Base-by-base conservation (phyloP, 2,329 filamentous ascomycete species). In the Thielaviopsis euricoi region DNA sequence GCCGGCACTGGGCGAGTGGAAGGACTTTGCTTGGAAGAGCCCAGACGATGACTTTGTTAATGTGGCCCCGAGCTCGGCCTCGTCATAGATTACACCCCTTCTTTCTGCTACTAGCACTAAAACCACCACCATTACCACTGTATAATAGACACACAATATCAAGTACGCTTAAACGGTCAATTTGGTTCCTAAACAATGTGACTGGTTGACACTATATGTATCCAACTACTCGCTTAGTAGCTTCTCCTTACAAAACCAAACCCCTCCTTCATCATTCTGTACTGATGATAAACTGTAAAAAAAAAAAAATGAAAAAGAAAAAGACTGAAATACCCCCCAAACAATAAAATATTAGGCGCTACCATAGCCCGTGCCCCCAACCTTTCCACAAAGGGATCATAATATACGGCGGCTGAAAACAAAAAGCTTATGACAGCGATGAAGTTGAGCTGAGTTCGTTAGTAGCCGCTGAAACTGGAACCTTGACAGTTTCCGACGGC, bases 11-110 rank as follows among this genome's bases (percentile, higher is more conserved):
- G 83, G 79, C 0, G 64, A 73, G 21, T 86, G 82, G 75, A 78
- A 78, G 62, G 80, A 83, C 63, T 85, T 77, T 63, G 72, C 76
- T 3, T 87, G 84, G 84, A 71, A 74, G 43, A 84, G 80, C 63
- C 83, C 83, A 1, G 74, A 70, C 2, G 67, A 69, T 33, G 67
- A 63, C 0, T 78, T 73, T 61, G 68, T 72, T 4, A 76, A 76
- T 63, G 53, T 64, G 9, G 67, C 70, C 19, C 40, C 48, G 29
- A 6, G 7, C 6, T 22, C 52, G 1, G 25, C 22, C n/a, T 52
- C 56, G 29, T 55, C 53, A 17, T 58, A 56, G 46, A 15, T n/a
- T 40, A 40, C 10, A 15, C 37, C 29, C 6, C 23, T n/a, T 43
- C 13, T n/a, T 33, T 10, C 29, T 33, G 2, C 29, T 33, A 33